Base-by-base conservation (phyloP, 2,329 filamentous ascomycete species). In the Canariomyces notabilis region DNA sequence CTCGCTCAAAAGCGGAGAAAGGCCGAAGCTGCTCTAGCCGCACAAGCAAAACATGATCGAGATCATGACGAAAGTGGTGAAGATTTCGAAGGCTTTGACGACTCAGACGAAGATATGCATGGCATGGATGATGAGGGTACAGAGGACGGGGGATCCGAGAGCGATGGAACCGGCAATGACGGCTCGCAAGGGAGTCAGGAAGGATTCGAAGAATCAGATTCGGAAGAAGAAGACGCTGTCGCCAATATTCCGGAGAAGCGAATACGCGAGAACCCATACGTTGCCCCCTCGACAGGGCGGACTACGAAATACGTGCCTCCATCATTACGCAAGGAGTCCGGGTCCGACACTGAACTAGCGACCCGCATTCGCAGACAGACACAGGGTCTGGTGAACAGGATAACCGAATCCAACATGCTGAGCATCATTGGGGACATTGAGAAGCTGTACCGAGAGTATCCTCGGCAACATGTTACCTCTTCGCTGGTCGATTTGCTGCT, bases 321-420 rank as follows among this genome's bases (percentile, higher is more conserved):
- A 2, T 95, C 90, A 1, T 70, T 93, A 43, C 80, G 89, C 37
- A 82, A 77, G 55, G 70, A 76, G 26, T 67, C 77, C 2, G 73
- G 76, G 1, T 79, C 80, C 0, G 82, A 87, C 53, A 75, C 77
- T 1, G 86, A 94, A 62, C 71, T 77, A 34, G 71, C 86, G 38
- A 73, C 74, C 11, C 82, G 85, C 32, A 70, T 98, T 40, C 82
- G 82, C 48, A 81, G 88, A 51, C 88, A 94, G 60, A 75, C 88
- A 0, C 89, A 97, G 63, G 91, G 93, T 61, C 76, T 93, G 15
- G 77, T 98, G 61, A 98, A 98, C 65, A 85, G 91, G 61, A 74
- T 98, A 23, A 96, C 93, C 0, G 91, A 97, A 61, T 82, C 89
- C 31, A 97, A 93, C 57, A 74, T 98, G 52, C 66, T 95, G 5